These are phyloP conservation scores for Meyerozyma sp. DNA, from an alignment of 1,139 yeast species.

Conservation along the genomic window DNA sequence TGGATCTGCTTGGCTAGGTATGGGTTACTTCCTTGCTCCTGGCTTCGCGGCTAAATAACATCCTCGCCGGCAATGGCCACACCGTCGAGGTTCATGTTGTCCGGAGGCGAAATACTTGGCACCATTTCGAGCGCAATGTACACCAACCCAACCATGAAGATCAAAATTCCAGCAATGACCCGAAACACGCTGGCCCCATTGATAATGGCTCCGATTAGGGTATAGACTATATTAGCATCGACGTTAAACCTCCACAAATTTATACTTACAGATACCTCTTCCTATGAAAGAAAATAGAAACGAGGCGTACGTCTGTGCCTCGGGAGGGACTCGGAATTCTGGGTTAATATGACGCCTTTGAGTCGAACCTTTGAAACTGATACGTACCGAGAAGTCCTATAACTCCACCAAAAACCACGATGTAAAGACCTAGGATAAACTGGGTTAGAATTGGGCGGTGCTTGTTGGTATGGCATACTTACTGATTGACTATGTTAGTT, in stretches of 20 bases:
- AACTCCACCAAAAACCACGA: slow-evolving; percentile 49
- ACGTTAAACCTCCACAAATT: background rate
- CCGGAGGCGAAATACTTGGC: slow-evolving; percentile 68
- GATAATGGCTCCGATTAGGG: slow-evolving; percentile 60
- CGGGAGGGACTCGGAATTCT: slow-evolving; percentile 65
- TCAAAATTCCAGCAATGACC: slow-evolving; percentile 48
- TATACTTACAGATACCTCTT: slow-evolving; percentile 60
- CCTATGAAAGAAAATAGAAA: slow-evolving; percentile 82
- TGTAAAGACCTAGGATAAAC: slow-evolving; percentile 53
- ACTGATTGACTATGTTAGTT: slow-evolving; percentile 24
- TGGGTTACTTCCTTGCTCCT: no score
- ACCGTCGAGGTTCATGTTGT: slow-evolving; percentile 61
- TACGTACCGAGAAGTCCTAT: slow-evolving; percentile 51
- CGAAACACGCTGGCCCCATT: slow-evolving; percentile 56
- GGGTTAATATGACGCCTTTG: slow-evolving; percentile 9
- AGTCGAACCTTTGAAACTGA: background rate
- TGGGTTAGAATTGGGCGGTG: slow-evolving; percentile 12
- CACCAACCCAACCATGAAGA: slow-evolving; percentile 54
- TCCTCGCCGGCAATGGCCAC: slow-evolving; percentile 45
- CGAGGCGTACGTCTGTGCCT: slow-evolving; percentile 67
- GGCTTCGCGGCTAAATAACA: slow-evolving; percentile 18
- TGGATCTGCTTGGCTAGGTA: no score
- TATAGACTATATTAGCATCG: slow-evolving; percentile 40
- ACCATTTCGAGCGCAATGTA: slow-evolving; percentile 62
- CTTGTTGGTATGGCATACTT: slow-evolving; percentile 8